Base-by-base conservation (phyloP, 768 basidiomycete species). In the Calocera viscosa region DNA sequence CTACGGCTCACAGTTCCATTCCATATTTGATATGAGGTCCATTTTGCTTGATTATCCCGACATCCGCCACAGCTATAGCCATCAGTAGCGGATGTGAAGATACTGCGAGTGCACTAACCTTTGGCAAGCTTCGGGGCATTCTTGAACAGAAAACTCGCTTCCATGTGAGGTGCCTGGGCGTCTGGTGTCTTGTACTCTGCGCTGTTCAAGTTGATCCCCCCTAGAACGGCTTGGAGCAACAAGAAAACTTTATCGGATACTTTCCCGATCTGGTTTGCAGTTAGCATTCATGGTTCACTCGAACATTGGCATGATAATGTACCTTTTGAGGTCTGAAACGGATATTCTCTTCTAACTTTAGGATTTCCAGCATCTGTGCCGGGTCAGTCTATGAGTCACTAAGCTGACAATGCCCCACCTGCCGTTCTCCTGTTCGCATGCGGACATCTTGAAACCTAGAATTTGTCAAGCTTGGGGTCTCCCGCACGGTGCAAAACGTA, bases 241-340 rank as follows among this genome's bases (percentile, higher is more conserved):
- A 94, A 73, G 74, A 90, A 86, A 11, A 90, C 81, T 74, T 95
- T 95, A 74, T 95, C 91, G 2, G 80, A 75, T 0, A 86, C 81
- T 69, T 82, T 86, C 49, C 87, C 86, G 2, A 87, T 47, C 43
- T 47, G 43, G 43, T 5, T 5, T 38, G 35, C 35, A 14, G 43
- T 47, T 24, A 47, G 16, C 7, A 19, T 47, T 19, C 24, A 47
- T 47, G 19, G 19, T 3, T 47, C 35, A 5, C 5, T 38, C 35
- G 14, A 19, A 7, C 3, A 47, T 7, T 3, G 19, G 7, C 43
- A 19, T 3, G 19, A 47, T 47, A 7, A 19, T 24, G 24, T 47
- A 47, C 76, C 69, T 86, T 90, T 75, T 85, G 86, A 2, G 88
- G 75, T 49, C 84, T 81, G 74, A 84, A 96, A 1, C 91, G 86